Conservation (phyloP, 2,329 filamentous ascomycete genomes). For the Aspergillus caelatus region DNA sequence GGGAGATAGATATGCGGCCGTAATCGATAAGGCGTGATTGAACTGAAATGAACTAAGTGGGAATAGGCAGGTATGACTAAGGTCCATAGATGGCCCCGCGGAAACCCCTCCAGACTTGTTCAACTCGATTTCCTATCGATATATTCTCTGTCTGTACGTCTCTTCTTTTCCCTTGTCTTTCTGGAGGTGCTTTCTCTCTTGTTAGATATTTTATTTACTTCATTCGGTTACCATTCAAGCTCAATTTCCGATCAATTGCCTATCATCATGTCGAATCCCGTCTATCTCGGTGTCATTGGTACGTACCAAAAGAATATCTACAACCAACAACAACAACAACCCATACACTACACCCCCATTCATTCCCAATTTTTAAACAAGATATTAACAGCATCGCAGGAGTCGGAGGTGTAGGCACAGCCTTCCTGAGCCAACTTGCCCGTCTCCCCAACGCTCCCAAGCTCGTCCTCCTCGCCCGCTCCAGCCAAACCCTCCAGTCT, state of each 20-base stretch:
- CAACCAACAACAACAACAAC: neutral
- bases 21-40: neutral
- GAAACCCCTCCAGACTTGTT: neutral
- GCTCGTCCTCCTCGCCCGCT: conserved; percentile 83
- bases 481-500: conserved; percentile 78
- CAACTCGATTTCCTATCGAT: neutral
- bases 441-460: conserved; percentile 69
- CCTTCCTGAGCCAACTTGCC: conserved; percentile 82
- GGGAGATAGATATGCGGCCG: neutral
- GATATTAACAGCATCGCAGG: conserved; percentile 55
- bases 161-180: neutral
- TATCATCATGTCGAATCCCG: conserved; percentile 36
- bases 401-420: conserved; percentile 88
- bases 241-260: neutral
- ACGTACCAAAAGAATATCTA: conserved; percentile 12
- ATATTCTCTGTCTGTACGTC: neutral
- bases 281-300: conserved; percentile 50
- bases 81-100: conserved; percentile 1
- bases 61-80: conserved; percentile 1
- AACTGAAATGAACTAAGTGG: neutral
- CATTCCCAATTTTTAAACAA: neutral
- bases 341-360: neutral
- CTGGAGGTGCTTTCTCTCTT: neutral
- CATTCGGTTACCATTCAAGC: neutral
- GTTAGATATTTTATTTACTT: neutral